phyloP scores from a whole-genome alignment of 2,329 filamentous ascomycete species.

The Cercospora sp. region DNA sequence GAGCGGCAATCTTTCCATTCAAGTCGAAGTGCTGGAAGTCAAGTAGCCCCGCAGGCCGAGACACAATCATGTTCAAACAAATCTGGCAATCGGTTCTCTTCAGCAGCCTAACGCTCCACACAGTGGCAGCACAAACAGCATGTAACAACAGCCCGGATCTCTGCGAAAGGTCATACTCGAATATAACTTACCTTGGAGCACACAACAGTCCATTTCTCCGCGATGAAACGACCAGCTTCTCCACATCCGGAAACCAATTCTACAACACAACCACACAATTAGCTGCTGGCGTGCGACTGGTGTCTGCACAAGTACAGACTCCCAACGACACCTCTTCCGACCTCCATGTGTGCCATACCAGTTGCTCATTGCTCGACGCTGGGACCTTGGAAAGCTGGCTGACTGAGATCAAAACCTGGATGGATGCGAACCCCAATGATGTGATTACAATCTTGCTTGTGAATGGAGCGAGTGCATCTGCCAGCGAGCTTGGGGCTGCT shows the following conservation, averaged over 20 bases:
- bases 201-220: conserved; percentile 63
- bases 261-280: conserved; percentile 60
- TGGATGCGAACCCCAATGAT: conserved; percentile 71
- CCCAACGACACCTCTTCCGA: conserved; percentile 40
- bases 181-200: conserved; percentile 62
- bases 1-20: neutral
- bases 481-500: conserved; percentile 44
- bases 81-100: conserved; percentile 8
- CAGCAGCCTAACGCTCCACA: conserved; percentile 11
- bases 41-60: neutral
- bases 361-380: conserved; percentile 54
- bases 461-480: conserved; percentile 62
- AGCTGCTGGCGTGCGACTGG: conserved; percentile 61
- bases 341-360: conserved; percentile 65
- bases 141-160: conserved; percentile 62
- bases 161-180: conserved; percentile 59
- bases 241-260: conserved; percentile 57
- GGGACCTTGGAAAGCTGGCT: conserved; percentile 60
- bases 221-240: conserved; percentile 23
- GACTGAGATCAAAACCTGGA: conserved; percentile 59
- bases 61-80: conserved; percentile 16
- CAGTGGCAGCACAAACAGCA: conserved; percentile 22
- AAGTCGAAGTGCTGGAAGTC: neutral
- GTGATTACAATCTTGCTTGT: conserved; percentile 83
- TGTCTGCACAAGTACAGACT: conserved; percentile 64